phyloP scores from a whole-genome alignment of 2,329 filamentous ascomycete species.

The Arthroderma sp. region DNA sequence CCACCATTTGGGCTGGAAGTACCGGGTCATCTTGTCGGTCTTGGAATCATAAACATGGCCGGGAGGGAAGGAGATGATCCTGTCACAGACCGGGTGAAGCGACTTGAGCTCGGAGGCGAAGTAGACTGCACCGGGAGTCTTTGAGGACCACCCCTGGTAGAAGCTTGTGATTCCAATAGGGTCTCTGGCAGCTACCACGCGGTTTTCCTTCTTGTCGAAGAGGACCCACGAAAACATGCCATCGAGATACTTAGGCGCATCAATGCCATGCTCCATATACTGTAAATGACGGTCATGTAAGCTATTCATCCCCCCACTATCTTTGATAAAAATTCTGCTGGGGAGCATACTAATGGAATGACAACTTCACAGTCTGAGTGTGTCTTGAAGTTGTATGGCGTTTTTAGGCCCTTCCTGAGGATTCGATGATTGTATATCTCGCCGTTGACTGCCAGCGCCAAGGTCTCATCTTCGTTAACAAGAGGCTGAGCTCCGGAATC shows the following conservation, averaged over 20 bases:
- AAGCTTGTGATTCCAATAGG: conserved; percentile 96
- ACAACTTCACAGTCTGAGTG: conserved; percentile 98
- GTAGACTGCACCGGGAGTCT: conserved; percentile 73
- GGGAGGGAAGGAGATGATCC: conserved; percentile 85
- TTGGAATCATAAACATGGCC: conserved; percentile 94
- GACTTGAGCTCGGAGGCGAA: conserved; percentile 97
- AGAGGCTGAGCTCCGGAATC: conserved; percentile 93
- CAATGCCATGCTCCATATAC: conserved; percentile 86
- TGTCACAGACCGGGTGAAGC: conserved; percentile 84
- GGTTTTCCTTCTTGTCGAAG: conserved; percentile 89
- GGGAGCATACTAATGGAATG: conserved; percentile 68
- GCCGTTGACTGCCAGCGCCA: conserved; percentile 93
- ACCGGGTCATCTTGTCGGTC: conserved; percentile 71
- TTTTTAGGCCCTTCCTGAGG: conserved; percentile 74
- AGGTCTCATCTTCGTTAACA: conserved; percentile 75
- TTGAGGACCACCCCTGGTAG: conserved; percentile 84
- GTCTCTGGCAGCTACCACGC: conserved; percentile 85
- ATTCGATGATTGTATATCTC: conserved; percentile 99
- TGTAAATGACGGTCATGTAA: conserved; percentile 32
- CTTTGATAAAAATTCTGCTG: too few relatives aligned
- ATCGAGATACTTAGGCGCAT: conserved; percentile 86
- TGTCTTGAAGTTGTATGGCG: conserved; percentile 91
- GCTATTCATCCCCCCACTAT: neutral
- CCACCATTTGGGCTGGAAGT: conserved; percentile 90
- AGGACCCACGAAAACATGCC: conserved; percentile 99